Evolutionary conservation across 495 filamentous ascomycete genomes (phyloP), one percentile per base, ranked within the genome.

Genomic region (Jackrogersella minutella): DNA sequence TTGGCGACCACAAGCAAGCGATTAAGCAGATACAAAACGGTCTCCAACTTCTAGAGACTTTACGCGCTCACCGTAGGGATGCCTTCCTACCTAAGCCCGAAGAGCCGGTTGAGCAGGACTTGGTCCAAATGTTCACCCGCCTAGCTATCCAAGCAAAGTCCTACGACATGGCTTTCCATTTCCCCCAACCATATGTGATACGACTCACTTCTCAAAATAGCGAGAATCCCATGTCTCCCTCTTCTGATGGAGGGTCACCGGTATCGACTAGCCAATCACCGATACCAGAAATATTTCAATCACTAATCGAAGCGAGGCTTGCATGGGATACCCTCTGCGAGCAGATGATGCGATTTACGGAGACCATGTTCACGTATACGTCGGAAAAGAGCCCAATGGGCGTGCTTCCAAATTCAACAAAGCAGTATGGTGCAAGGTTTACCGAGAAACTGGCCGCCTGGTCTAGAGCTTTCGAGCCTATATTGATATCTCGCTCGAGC

Each of bases 111-210:
- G 84, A 86, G 63, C 82, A 84, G 53, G 84, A 86, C 62, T 79
- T 86, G 44, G 77, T 84, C 21, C 82, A 84, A 16, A 86, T 86
- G 77, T 86, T 86, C 58, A 84, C 82, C 10, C 76, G 84, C 10
- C 76, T 86, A 6, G 84, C 81, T 10, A 85, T 86, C 41, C 84
- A 86, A 66, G 84, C 84, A 30, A 86, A 86, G 58, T 84, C 82
- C 19, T 86, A 86, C 72, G 84, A 86, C 67, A 82, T 86, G 81
- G 84, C 84, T 43, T 85, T 86, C 73, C 84, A 86, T 59, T 86
- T 86, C 54, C 83, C 82, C n/a, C 76, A 83, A 13, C 83, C 83
- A 13, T 83, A 73, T 33, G 81, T 86, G 4, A 82, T 86, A 46
- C 79, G 79, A 10, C 74, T 86, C n/a, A 80, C 77, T 8, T 73